Conservation (phyloP, 208 protist species). For the Leishmania mexicana region DNA sequence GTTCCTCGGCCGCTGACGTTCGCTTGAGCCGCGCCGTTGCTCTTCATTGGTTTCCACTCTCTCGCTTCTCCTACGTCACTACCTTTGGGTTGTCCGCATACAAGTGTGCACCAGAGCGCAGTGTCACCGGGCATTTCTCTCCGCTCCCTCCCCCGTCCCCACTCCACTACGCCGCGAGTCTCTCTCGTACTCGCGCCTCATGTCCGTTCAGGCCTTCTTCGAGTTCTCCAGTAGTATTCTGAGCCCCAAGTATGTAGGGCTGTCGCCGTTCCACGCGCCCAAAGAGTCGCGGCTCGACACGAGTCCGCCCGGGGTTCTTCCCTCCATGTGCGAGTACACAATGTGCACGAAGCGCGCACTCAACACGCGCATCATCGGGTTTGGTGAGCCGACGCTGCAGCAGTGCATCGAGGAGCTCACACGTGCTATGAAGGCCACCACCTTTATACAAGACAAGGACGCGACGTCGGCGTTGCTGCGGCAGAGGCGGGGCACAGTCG, state of each 20-base stretch:
- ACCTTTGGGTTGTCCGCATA: neutral
- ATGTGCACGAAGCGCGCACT: slow-evolving; percentile 81
- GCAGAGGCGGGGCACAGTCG: slow-evolving; percentile 54
- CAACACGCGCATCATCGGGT: slow-evolving; percentile 88
- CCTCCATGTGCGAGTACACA: slow-evolving; percentile 64
- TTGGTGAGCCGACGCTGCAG: slow-evolving; percentile 80
- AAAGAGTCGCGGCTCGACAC: slow-evolving; percentile 39
- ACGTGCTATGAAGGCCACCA: slow-evolving; percentile 51
- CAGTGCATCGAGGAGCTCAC: slow-evolving; percentile 78
- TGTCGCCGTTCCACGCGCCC: slow-evolving; percentile 58
- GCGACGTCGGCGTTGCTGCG: slow-evolving; percentile 40
- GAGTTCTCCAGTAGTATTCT: slow-evolving; percentile 75
- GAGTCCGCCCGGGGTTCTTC: slow-evolving; percentile 32
- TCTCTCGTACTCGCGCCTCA: neutral
- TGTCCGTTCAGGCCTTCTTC: slow-evolving; percentile 66
- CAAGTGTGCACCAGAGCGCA: neutral
- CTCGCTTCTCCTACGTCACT: neutral
- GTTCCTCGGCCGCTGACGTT: neutral
- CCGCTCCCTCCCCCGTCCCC: neutral
- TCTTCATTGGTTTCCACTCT: neutral
- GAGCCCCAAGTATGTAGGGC: slow-evolving; percentile 71
- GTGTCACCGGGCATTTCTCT: neutral
- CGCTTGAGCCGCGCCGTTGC: neutral
- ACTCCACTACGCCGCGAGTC: neutral
- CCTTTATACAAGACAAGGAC: slow-evolving; percentile 34